Base-by-base conservation (phyloP, 2,329 filamentous ascomycete species). In the Ascochyta viciae-villosae region DNA sequence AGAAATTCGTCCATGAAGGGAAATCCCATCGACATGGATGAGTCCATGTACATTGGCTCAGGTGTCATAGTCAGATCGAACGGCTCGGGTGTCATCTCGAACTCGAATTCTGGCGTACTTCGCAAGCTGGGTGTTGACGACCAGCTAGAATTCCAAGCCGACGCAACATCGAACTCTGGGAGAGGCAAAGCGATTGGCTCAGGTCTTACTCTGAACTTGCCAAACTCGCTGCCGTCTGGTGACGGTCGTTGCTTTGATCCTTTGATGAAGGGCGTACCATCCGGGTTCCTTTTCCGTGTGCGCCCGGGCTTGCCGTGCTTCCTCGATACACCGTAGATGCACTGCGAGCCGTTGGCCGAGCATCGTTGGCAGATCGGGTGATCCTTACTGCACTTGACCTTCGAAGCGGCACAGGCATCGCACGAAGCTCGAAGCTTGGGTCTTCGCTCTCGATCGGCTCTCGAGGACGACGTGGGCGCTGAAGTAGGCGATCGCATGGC, bases 371-470 rank as follows among this genome's bases (percentile, higher is more conserved):
- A 74, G 19, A 58, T 63, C 2, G 73, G 72, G 54, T 74, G 72
- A 23, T 72, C 66, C 55, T 74, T 74, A 59, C 68, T 72, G 61
- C 73, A 74, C 52, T 73, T 74, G 46, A 74, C 70, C 53, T 75
- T 75, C 6, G 71, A 73, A n/a, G 70, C 65, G n/a, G 73, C 70
- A 62, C 73, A 75, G 7, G 68, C 65, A 60, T 75, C 71, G 61
- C 73, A 74, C 12, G 71, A 74, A 49, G 70, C 71, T 59, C 72
- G 65, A 16, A 75, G 68, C 54, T 75, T 75, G 16, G 63, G 62
- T 46, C 56, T 65, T 46, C 63, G 63, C 47, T 71, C 56, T 47
- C 55, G 61, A 26, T 50, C 35, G 38, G 44, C 43, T 50, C 50
- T 54, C 6, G 51, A 54, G 33, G 61, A 48, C n/a, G 59, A 40